These are phyloP conservation scores for Cystobasidium ongulense DNA, from an alignment of 768 basidiomycete species.

Conservation along the genomic window DNA sequence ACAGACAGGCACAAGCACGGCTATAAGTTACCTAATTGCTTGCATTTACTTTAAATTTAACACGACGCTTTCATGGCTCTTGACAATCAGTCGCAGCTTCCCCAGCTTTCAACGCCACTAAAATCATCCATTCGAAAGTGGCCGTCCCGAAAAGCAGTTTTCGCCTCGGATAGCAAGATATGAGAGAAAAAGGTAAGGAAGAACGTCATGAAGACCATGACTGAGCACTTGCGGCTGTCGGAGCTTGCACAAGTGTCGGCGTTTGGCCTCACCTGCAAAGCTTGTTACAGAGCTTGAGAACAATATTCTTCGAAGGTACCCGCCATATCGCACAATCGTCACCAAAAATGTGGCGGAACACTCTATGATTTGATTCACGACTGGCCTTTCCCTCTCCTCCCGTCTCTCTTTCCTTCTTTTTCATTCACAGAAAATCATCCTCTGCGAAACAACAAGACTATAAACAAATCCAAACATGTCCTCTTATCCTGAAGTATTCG, in stretches of 20 bases:
- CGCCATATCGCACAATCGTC: not conserved
- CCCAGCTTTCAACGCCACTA: no score
- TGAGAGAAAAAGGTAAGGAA: not conserved
- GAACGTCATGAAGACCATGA: not conserved
- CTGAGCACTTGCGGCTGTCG: not conserved
- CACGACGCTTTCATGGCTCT: no score
- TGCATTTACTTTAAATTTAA: no score
- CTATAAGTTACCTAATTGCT: no score
- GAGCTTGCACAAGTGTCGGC: not conserved
- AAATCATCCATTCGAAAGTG: no score
- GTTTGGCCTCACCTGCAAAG: not conserved
- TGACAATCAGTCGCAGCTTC: no score
- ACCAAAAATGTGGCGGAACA: not conserved
- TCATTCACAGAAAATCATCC: not conserved
- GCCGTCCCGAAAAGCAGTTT: no score
- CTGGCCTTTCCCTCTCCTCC: not conserved
- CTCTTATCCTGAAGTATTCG: slow-evolving; percentile 24
- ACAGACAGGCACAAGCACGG: no score
- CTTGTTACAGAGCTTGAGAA: not conserved
- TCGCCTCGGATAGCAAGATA: no score
- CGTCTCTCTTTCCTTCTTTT: not conserved
- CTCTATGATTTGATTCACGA: not conserved
- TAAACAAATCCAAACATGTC: not conserved
- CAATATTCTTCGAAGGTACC: not conserved
- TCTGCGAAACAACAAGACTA: not conserved